Evolutionary conservation across 768 basidiomycete genomes (phyloP).

Genomic region (Suillus placidus): DNA sequence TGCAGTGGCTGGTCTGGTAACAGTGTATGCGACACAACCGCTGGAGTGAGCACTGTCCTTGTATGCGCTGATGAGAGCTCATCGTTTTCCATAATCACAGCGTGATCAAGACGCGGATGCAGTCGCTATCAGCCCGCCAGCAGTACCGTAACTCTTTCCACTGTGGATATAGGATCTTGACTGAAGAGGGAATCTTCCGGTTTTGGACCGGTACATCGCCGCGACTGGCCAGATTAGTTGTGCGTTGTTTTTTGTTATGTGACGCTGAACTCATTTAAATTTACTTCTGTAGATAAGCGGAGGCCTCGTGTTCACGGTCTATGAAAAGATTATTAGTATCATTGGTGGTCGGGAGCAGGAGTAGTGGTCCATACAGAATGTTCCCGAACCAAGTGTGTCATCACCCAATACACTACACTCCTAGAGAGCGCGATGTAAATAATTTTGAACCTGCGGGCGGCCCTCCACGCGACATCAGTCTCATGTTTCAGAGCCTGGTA

Average conservation of each 20-base stretch:
- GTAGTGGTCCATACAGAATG: not conserved
- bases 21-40: slow-evolving; percentile 90
- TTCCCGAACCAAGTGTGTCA: not conserved
- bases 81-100: slow-evolving; percentile 41
- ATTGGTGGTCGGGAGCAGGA: slow-evolving; percentile 37
- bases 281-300: slow-evolving; percentile 71
- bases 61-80: not conserved
- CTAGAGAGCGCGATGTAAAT: not conserved
- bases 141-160: slow-evolving; percentile 96
- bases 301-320: slow-evolving; percentile 90
- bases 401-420: not conserved
- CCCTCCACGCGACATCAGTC: not conserved
- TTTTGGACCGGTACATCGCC: slow-evolving; percentile 99
- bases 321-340: slow-evolving; percentile 77
- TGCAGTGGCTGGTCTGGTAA: slow-evolving; percentile 90
- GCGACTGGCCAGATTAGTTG: slow-evolving; percentile 79
- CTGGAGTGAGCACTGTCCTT: slow-evolving; percentile 57
- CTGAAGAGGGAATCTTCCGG: slow-evolving; percentile 86
- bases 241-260: slow-evolving; percentile 30
- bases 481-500: not conserved
- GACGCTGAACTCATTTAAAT: slow-evolving; percentile 1
- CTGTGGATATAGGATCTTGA: slow-evolving; percentile 92
- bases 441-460: not conserved
- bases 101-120: slow-evolving; percentile 98
- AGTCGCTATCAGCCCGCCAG: slow-evolving; percentile 77